phyloP scores from a whole-genome alignment of 148 eudicot genomes.

The Chenopodium album region DNA sequence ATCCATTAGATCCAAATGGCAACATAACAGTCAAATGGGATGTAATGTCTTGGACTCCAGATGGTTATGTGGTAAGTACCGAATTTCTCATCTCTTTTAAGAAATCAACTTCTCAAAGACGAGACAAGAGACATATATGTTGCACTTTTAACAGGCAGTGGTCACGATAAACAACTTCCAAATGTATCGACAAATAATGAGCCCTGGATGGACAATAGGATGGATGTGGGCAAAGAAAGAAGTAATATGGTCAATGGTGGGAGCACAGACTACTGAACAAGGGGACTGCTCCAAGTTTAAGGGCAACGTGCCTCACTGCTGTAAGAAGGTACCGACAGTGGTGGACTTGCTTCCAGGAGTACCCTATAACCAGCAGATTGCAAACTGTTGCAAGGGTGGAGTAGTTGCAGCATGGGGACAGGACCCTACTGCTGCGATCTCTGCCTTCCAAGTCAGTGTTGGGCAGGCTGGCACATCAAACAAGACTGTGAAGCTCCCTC shows the following conservation, averaged over 20 bases:
- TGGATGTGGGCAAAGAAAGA: constrained; percentile 76
- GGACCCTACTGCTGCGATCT: constrained; percentile 52
- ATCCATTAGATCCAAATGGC: constrained; percentile 62
- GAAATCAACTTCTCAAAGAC: neutral
- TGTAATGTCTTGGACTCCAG: constrained; percentile 57
- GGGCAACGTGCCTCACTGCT: constrained; percentile 55
- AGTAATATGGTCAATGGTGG: constrained; percentile 68
- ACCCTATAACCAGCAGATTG: constrained; percentile 64
- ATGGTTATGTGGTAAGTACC: constrained; percentile 61
- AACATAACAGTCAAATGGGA: constrained; percentile 73
- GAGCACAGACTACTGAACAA: constrained; percentile 66
- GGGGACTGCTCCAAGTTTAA: constrained; percentile 73
- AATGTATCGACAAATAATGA: constrained; percentile 53
- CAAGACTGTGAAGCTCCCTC: constrained; percentile 64
- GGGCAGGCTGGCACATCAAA: constrained; percentile 68
- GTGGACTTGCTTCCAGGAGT: constrained; percentile 64
- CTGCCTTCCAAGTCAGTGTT: constrained; percentile 68
- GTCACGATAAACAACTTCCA: constrained; percentile 73
- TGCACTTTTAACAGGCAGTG: constrained; percentile 37
- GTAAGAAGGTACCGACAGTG: constrained; percentile 50
- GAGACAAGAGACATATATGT: neutral
- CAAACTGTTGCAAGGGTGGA: constrained; percentile 72
- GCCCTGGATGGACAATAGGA: constrained; percentile 67
- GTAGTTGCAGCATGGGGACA: constrained; percentile 66
- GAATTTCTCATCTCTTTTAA: neutral